Conservation (phyloP, 495 filamentous ascomycete species). For the Trichoderma asperelloides region DNA sequence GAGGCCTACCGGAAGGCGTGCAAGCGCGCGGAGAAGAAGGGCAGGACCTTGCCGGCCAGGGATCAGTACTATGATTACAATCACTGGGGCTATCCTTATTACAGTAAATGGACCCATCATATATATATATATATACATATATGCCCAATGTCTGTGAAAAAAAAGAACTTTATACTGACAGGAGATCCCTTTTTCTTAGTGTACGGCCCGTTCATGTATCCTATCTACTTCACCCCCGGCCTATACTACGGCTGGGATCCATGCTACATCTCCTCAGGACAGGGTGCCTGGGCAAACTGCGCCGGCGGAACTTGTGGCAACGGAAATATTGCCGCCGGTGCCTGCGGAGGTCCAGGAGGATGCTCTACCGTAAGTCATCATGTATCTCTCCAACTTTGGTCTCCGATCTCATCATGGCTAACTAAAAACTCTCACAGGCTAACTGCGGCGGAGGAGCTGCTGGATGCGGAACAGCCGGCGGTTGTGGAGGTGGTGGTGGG, state of each 20-base stretch:
- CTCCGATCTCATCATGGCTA: conserved; percentile 35
- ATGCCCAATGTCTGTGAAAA: too few relatives aligned
- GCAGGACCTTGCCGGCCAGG: conserved; percentile 37
- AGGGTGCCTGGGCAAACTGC: conserved; percentile 34
- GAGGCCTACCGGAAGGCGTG: conserved; percentile 51
- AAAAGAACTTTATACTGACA: too few relatives aligned
- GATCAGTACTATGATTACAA: conserved; percentile 45
- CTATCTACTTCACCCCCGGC: conserved; percentile 26
- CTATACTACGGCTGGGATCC: conserved; percentile 41
- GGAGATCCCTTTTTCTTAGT: neutral
- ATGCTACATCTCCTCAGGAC: conserved; percentile 43
- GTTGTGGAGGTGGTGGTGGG: conserved; percentile 30
- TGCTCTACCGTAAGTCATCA: conserved; percentile 25
- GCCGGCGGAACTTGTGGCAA: conserved; percentile 29
- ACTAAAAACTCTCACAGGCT: conserved; percentile 38
- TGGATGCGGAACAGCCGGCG: conserved; percentile 24
- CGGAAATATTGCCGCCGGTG: conserved; percentile 17
- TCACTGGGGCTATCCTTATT: conserved; percentile 44
- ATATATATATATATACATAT: neutral
- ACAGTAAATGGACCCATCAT: conserved; percentile 9
- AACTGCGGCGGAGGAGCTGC: conserved; percentile 47
- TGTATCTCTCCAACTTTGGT: conserved; percentile 16
- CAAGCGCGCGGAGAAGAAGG: conserved; percentile 53
- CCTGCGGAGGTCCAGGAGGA: conserved; percentile 22
- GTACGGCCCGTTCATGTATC: conserved; percentile 25